These are phyloP conservation scores for Phytophthora kernoviae DNA, from an alignment of 352 stramenopile species.

Conservation along the genomic window DNA sequence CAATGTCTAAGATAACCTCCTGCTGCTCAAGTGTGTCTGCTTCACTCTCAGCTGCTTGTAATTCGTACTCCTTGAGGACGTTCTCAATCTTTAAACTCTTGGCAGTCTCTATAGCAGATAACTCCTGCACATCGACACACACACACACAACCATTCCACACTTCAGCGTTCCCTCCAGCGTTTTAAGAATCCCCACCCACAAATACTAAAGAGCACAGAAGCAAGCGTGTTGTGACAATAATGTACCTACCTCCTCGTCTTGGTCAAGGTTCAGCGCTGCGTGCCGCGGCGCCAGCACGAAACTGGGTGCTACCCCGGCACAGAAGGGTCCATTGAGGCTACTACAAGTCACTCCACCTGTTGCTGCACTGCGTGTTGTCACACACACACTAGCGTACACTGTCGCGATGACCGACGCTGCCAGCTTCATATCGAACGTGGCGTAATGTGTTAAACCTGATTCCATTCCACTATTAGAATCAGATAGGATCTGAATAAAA, in stretches of 20 bases:
- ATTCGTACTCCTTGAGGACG: constrained; percentile 70
- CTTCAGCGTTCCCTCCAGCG: too few relatives aligned
- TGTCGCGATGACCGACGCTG: constrained; percentile 2
- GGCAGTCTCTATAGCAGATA: constrained; percentile 24
- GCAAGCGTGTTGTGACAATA: neutral
- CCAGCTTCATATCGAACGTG: constrained; percentile 16
- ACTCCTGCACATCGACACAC: constrained; percentile 21
- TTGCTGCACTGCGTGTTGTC: neutral
- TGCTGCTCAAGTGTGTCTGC: constrained; percentile 21
- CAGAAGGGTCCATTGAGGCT: constrained; percentile 80
- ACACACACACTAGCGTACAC: constrained; percentile 10
- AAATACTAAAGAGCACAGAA: constrained; percentile 1
- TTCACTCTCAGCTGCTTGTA: constrained; percentile 35
- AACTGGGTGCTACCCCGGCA: constrained; percentile 23
- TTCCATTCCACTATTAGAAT: neutral
- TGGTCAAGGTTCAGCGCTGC: constrained; percentile 47
- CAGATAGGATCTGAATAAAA: neutral
- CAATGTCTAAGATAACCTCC: constrained; percentile 51
- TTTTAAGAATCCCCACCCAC: too few relatives aligned
- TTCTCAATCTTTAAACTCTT: constrained; percentile 63
- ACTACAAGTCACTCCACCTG: constrained; percentile 39
- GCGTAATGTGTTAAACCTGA: constrained; percentile 16
- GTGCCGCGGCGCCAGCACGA: constrained; percentile 42
- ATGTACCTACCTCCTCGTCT: constrained; percentile 36
- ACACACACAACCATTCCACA: constrained; percentile 1